Base-by-base conservation (phyloP, 768 basidiomycete genomes). In the Thelephora ganbajun region DNA sequence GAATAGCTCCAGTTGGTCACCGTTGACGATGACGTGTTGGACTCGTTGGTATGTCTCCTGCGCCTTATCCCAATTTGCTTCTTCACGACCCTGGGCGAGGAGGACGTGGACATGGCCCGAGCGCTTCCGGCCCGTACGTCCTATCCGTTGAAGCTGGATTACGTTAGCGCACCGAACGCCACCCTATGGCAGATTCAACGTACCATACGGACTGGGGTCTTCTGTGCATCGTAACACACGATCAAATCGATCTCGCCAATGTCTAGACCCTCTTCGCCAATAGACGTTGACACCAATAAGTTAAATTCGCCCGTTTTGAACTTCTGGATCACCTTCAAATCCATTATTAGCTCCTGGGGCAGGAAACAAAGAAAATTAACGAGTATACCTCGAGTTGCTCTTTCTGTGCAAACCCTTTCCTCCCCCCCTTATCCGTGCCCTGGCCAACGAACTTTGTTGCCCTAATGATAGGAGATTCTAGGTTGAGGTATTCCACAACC, bases 221-320 rank as follows among this genome's bases (percentile, higher is more conserved):
- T 96, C 57, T 93, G 89, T 20, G 92, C 82, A 54, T 99, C 96
- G 61, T 98, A 99, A 57, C 93, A 97, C 43, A 97, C 69, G 48
- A 97, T 94, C 58, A 92, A 70, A 60, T 99, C 96, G 13, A 99
- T 83, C 61, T 96, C 93, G 30, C 96, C 96, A 48, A 99, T 99
- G 61, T 99, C 96, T 14, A 99, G 71, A 49, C 96, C 96, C 63
- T 99, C 96, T 65, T 99, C 96, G 18, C 96, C 96, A 47, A 99
- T 90, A 3, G 86, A 94, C 4, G 96, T 98, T 1, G 93, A 85
- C 6, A 99, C 94, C 11, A 99, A 68, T 34, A 96, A 80, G 55
- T 99, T 99, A 61, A 77, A 90, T 50, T 80, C 80, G 11, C 90
- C 91, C 3, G 65, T 67, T 60, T 92, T 92, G 69, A 99, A 98